Conservation (phyloP, 305 asterid species). For the Fraxinus nigra region DNA sequence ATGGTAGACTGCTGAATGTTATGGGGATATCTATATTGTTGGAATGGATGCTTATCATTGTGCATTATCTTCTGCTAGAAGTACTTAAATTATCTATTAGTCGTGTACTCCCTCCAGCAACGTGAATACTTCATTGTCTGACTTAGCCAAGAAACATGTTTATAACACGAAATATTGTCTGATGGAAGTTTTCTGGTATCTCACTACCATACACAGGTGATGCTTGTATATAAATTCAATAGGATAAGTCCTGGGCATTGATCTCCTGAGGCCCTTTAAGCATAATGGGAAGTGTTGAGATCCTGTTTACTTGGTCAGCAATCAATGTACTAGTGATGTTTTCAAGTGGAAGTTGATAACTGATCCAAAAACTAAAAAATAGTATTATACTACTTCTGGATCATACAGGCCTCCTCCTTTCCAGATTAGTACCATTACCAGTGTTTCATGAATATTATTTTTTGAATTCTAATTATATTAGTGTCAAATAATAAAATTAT, state of each 20-base stretch:
- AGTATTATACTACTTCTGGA: not conserved
- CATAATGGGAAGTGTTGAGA: not conserved
- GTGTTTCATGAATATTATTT: not conserved
- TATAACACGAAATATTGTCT: not conserved
- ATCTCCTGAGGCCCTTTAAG: not conserved
- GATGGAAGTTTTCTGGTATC: not conserved
- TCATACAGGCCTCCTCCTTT: not conserved
- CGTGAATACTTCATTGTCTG: not conserved
- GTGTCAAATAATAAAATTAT: not conserved
- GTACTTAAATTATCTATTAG: not conserved
- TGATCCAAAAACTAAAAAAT: not conserved
- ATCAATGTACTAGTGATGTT: not conserved
- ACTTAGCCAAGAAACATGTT: not conserved
- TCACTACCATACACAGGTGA: not conserved
- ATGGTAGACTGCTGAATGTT: not conserved
- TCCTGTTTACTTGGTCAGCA: not conserved
- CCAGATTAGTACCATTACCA: not conserved
- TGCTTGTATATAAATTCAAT: not conserved
- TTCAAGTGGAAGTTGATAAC: not conserved
- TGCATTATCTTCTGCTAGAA: not conserved
- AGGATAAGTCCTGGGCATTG: not conserved
- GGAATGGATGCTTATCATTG: not conserved
- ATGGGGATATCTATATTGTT: not conserved
- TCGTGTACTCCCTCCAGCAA: not conserved
- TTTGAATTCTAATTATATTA: not conserved